Evolutionary conservation across 106 monocot genomes (phyloP).

Genomic region (Dendrobium huoshanense): DNA sequence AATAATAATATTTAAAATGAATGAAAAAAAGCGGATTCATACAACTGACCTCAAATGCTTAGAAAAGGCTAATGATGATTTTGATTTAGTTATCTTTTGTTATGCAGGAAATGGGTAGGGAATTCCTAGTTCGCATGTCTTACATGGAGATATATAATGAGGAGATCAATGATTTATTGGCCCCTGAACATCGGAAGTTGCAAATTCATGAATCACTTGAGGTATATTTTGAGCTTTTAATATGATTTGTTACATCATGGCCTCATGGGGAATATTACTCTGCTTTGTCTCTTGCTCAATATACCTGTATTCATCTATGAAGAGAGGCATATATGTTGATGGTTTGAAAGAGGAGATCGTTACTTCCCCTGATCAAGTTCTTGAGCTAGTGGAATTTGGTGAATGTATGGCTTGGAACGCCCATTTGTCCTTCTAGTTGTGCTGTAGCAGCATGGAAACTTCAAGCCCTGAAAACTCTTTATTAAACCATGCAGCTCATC

Average conservation of each 20-base stretch:
- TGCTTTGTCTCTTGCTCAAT: background rate
- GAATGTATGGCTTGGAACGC: constrained; percentile 54
- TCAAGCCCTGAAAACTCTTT: background rate
- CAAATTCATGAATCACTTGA: constrained; percentile 93
- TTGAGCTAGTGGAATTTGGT: constrained; percentile 82
- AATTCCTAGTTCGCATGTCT: constrained; percentile 89
- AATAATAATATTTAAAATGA: background rate
- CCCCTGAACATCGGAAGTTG: constrained; percentile 87
- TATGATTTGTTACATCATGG: background rate
- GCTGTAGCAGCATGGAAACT: background rate
- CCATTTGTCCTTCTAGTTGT: constrained; percentile 2
- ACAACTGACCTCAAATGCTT: background rate
- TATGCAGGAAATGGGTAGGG: constrained; percentile 54
- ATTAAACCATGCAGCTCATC: constrained; percentile 57
- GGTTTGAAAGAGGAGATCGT: constrained; percentile 96
- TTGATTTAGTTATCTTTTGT: constrained; percentile 2
- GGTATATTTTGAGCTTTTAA: constrained; percentile 30
- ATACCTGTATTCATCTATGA: constrained; percentile 6
- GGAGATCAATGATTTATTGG: constrained; percentile 94
- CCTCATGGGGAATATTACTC: background rate
- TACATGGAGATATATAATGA: constrained; percentile 99
- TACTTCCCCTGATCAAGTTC: constrained; percentile 71
- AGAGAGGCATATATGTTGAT: constrained; percentile 99
- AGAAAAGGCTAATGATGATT: background rate
- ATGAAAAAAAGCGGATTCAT: background rate